Evolutionary conservation across 2,329 filamentous ascomycete species (phyloP).

Genomic region (Volutella citrinella): DNA sequence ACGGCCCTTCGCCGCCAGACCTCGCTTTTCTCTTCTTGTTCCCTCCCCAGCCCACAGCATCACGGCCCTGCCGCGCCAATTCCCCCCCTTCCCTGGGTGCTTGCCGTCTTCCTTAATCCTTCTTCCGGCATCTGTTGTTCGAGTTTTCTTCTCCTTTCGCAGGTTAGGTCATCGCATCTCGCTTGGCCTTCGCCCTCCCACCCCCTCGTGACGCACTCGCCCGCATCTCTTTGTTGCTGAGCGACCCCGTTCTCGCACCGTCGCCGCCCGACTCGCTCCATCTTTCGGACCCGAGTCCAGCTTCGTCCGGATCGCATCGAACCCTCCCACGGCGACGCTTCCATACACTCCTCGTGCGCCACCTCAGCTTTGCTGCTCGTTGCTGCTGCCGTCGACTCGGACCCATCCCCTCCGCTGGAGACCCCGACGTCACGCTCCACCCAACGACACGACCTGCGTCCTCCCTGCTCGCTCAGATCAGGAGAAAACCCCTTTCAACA

Average conservation of each 20-base stretch:
- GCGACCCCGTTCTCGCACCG: conserved; percentile 4
- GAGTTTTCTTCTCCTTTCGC: conserved; percentile 22
- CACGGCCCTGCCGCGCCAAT: conserved; percentile 46
- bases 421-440: too few relatives aligned
- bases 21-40: conserved; percentile 18
- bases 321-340: too few relatives aligned
- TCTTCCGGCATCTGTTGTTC: conserved; percentile 35
- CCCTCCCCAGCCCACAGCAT: conserved; percentile 29
- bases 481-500: conserved; percentile 13
- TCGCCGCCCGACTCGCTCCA: conserved; percentile 12
- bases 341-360: too few relatives aligned
- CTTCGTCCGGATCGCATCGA: too few relatives aligned
- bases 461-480: conserved; percentile 19
- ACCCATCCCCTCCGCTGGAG: too few relatives aligned
- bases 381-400: too few relatives aligned
- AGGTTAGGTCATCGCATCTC: conserved; percentile 18
- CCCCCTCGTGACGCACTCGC: conserved; percentile 16
- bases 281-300: too few relatives aligned
- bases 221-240: conserved; percentile 18
- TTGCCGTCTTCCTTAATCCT: conserved; percentile 35
- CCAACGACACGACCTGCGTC: too few relatives aligned
- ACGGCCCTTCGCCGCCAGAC: conserved; percentile 17
- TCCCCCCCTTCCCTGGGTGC: conserved; percentile 36
- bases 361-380: too few relatives aligned
- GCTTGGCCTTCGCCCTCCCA: conserved; percentile 19